Evolutionary conservation across 225 moss, liverwort and hornwort genomes (phyloP).

Genomic region (Ulota crispa): DNA sequence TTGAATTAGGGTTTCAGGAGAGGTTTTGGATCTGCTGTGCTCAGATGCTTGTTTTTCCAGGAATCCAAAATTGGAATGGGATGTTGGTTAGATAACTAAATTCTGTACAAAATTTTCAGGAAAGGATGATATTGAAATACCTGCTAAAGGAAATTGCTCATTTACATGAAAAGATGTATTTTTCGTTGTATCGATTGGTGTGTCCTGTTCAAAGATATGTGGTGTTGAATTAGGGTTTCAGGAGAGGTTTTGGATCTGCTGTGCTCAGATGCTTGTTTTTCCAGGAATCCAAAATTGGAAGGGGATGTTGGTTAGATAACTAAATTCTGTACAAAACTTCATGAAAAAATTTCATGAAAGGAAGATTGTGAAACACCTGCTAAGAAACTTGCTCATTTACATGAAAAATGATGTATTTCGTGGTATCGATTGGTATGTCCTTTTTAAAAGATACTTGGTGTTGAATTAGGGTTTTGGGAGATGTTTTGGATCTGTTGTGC

Average conservation of each 20-base stretch:
- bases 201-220: background rate
- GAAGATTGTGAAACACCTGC: background rate
- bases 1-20: background rate
- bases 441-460: background rate
- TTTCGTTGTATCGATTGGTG: background rate
- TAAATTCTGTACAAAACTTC: background rate
- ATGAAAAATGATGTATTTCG: background rate
- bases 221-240: background rate
- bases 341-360: background rate
- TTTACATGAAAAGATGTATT: too few species aligned
- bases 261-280: slow-evolving; percentile 12
- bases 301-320: too few species aligned
- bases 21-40: slow-evolving; percentile 1
- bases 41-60: slow-evolving; percentile 23
- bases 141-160: background rate
- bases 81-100: slow-evolving; percentile 11
- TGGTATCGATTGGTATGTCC: background rate
- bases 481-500: background rate
- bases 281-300: too few species aligned
- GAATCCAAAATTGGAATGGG: slow-evolving; percentile 41
- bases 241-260: slow-evolving; percentile 2
- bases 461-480: background rate
- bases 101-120: background rate
- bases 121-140: background rate
- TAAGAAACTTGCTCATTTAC: background rate